Evolutionary conservation across 129 eudicot genomes (phyloP), one percentile per base, ranked within the genome.

Genomic region (Solidago caesia): DNA sequence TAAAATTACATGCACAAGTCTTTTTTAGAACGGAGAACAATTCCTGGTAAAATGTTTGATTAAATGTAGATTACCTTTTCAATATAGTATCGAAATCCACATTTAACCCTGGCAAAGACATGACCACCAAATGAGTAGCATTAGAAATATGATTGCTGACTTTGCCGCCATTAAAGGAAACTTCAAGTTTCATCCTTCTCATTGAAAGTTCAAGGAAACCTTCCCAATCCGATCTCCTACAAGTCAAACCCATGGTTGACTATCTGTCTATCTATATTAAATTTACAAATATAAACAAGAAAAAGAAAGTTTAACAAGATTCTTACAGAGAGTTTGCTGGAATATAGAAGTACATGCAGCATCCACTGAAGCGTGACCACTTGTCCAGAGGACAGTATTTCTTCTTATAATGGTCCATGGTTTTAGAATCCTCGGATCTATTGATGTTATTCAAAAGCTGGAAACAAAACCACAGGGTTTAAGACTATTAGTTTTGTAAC

Each of bases 111-210:
- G 85, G 87, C 33, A 76, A 8, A 64, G 84, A 80, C 83, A 91
- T 51, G 71, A 88, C 82, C 6, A 91, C 86, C 7, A 91, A 42
- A 84, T 95, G 99, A 68, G 99, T 85, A 59, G 94, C 90, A 65
- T 76, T 75, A 74, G 84, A 87, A 52, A 88, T 86, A 79, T 51
- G 51, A 29, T 78, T 76, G 64, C 77, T 77, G 45, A 91, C 87
- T 71, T 77, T 82, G 25, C 94, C 99, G 79, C 99, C 99, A 53
- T 89, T 86, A 15, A 77, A 66, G 61, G 81, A 89, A 79, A 95
- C 85, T 78, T 85, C 94, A 70, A 95, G 78, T 78, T 82, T 91
- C 94, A 95, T 87, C 79, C 97, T 87, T 72, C 87, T 89, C 79
- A 79, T 72, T 52, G 94, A 74, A 78, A 95, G 79, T 72, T 91